Conservation (phyloP, 352 stramenopile genomes). For the Aphanomyces invadans region DNA sequence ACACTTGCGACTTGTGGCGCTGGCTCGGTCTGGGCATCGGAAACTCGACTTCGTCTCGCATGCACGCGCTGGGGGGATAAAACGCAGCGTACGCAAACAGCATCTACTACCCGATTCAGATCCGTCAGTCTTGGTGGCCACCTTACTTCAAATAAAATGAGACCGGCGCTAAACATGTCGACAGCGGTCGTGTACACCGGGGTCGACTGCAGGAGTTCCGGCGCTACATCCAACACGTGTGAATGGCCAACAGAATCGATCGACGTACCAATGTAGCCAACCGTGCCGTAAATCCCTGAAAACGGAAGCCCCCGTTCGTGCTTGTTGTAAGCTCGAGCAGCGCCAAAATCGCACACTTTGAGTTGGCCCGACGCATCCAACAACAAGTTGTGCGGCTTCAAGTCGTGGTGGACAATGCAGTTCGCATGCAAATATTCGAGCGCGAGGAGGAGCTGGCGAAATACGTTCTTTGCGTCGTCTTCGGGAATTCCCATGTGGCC, state of each 20-base stretch:
- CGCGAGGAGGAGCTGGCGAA: constrained; percentile 48
- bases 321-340: constrained; percentile 57
- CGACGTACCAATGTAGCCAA: constrained; percentile 50
- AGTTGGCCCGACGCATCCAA: constrained; percentile 43
- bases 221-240: constrained; percentile 26
- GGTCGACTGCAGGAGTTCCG: constrained; percentile 50
- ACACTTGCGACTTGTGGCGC: constrained; percentile 23
- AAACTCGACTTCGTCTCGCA: constrained; percentile 52
- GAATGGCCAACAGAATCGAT: not conserved
- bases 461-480: constrained; percentile 40
- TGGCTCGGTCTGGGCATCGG: constrained; percentile 30
- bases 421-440: constrained; percentile 59
- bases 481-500: constrained; percentile 44
- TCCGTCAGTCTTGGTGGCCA: no score
- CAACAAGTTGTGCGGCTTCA: constrained; percentile 83
- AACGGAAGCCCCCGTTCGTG: constrained; percentile 47
- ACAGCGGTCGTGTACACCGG: constrained; percentile 45
- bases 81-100: constrained; percentile 63
- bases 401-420: constrained; percentile 86
- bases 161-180: constrained; percentile 67
- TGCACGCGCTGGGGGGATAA: constrained; percentile 61
- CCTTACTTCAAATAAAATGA: constrained; percentile 55
- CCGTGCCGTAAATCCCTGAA: constrained; percentile 58
- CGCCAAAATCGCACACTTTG: constrained; percentile 80
- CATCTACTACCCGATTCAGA: constrained; percentile 28